These are phyloP conservation scores for Plasmodium ovale DNA, from an alignment of 169 alveolate genomes.

Conservation along the genomic window DNA sequence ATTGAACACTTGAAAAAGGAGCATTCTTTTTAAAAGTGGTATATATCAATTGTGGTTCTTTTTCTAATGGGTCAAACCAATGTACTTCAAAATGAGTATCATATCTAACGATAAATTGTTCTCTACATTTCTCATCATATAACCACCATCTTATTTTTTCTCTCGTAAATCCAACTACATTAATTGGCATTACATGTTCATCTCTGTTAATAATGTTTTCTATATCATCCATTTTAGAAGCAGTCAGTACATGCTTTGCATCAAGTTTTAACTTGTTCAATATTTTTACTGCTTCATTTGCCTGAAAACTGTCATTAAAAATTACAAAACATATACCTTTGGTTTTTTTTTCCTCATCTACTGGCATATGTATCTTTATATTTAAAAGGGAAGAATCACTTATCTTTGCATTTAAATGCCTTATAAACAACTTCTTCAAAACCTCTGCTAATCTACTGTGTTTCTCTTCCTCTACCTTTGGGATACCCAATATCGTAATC, in stretches of 20 bases:
- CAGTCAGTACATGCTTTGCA: slow-evolving; percentile 69
- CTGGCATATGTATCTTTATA: slow-evolving; percentile 77
- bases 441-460: slow-evolving; percentile 80
- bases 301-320: slow-evolving; percentile 80
- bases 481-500: slow-evolving; percentile 78
- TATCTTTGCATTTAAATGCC: slow-evolving; percentile 75
- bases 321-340: slow-evolving; percentile 79
- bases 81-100: slow-evolving; percentile 90
- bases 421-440: slow-evolving; percentile 76
- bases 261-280: slow-evolving; percentile 63
- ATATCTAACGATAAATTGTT: slow-evolving; percentile 91
- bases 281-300: slow-evolving; percentile 73
- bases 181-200: slow-evolving; percentile 66
- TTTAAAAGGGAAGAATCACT: slow-evolving; percentile 76
- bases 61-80: slow-evolving; percentile 91
- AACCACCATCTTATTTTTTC: slow-evolving; percentile 91
- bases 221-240: slow-evolving; percentile 71
- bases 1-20: slow-evolving; percentile 91
- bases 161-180: slow-evolving; percentile 87
- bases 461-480: slow-evolving; percentile 78
- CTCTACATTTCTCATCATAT: slow-evolving; percentile 88
- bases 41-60: slow-evolving; percentile 88
- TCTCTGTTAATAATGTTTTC: slow-evolving; percentile 65
- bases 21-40: slow-evolving; percentile 91
- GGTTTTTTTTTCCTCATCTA: slow-evolving; percentile 77